Conservation (phyloP, 805 yeast species). For the Spencermartinsiella europaea region DNA sequence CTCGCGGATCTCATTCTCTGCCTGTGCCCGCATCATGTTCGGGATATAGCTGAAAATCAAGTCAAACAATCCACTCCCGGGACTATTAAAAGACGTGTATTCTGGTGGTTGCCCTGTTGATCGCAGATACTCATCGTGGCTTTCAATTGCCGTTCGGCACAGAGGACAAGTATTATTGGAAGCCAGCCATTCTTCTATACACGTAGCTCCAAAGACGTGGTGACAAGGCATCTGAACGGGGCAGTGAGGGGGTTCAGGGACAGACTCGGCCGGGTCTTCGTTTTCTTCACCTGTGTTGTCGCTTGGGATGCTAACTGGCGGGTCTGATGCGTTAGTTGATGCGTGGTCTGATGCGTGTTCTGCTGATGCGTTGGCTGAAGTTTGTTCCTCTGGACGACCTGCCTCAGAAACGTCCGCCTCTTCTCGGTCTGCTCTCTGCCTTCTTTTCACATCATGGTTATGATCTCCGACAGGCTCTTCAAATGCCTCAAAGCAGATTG, state of each 20-base stretch:
- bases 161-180: conserved; percentile 76
- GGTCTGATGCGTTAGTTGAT: background rate
- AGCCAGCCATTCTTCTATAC: conserved; percentile 79
- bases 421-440: background rate
- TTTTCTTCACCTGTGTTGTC: conserved; percentile 5
- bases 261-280: conserved; percentile 14
- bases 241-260: conserved; percentile 39
- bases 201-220: conserved; percentile 81
- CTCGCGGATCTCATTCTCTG: no score
- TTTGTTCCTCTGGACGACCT: conserved; percentile 1
- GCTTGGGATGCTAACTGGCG: background rate
- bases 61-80: conserved; percentile 14
- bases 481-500: conserved; percentile 42
- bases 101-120: conserved; percentile 20
- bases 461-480: conserved; percentile 7
- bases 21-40: conserved; percentile 6
- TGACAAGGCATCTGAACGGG: conserved; percentile 78
- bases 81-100: conserved; percentile 2
- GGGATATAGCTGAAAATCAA: conserved; percentile 18
- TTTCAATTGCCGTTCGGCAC: conserved; percentile 59
- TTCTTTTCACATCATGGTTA: conserved; percentile 17
- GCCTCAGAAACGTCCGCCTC: background rate
- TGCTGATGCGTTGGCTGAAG: no score
- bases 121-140: conserved; percentile 26
- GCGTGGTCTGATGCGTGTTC: conserved; percentile 1